These are phyloP conservation scores for Fusarium praegraminearum DNA, from an alignment of 2,329 filamentous ascomycete species.

Conservation along the genomic window DNA sequence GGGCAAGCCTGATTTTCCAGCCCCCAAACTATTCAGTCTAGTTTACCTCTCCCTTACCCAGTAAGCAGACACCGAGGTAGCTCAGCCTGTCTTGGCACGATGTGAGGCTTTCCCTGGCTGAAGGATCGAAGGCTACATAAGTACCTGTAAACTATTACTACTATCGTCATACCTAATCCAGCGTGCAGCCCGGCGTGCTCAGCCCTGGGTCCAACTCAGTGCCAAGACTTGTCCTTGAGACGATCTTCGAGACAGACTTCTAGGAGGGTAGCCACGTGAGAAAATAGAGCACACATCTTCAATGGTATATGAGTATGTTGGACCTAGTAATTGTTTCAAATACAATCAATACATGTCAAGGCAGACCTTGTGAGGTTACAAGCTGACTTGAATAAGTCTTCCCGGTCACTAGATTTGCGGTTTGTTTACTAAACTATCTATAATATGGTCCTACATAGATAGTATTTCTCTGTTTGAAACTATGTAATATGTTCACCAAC, in stretches of 20 bases:
- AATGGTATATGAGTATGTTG: rapidly evolving
- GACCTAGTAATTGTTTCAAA: no score
- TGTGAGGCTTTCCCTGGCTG: no score
- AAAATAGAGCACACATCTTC: background rate
- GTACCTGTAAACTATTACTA: background rate
- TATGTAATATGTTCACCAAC: background rate
- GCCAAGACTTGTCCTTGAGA: background rate
- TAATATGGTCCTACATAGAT: background rate
- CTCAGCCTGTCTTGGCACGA: background rate
- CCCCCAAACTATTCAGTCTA: background rate
- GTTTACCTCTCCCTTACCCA: background rate
- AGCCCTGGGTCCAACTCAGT: background rate
- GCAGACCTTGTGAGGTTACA: background rate
- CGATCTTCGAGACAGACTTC: background rate
- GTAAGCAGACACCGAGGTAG: background rate
- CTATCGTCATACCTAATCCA: background rate
- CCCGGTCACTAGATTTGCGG: no score
- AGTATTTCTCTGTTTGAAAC: no score
- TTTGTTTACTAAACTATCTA: background rate
- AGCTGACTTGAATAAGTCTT: no score
- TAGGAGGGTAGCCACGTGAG: background rate
- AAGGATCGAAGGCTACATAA: background rate
- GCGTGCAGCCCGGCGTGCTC: background rate
- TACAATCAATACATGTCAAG: rapidly evolving
- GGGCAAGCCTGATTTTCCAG: background rate